These are phyloP conservation scores for Pichia cactophila DNA, from an alignment of 1,139 yeast species.

Conservation along the genomic window DNA sequence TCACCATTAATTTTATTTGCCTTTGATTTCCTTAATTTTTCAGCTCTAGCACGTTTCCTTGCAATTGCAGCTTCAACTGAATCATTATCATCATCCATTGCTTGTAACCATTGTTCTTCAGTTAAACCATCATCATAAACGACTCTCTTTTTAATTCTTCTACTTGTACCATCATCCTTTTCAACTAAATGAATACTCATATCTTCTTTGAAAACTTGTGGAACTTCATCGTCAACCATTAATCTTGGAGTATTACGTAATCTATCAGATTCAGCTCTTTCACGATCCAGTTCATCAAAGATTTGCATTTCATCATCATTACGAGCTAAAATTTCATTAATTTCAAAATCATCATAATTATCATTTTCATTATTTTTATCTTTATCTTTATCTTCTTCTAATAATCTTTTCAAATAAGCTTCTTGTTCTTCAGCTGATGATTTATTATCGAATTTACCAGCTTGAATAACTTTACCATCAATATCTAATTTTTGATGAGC, in stretches of 20 bases:
- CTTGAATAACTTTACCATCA: conserved; percentile 84
- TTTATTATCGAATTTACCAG: conserved; percentile 79
- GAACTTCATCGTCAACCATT: conserved; percentile 55
- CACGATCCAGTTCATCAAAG: conserved; percentile 53
- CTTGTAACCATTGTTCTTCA: conserved; percentile 75
- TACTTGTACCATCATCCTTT: conserved; percentile 42
- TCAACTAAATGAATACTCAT: conserved; percentile 50
- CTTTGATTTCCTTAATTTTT: conserved; percentile 18
- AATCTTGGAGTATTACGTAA: conserved; percentile 36
- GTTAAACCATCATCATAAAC: conserved; percentile 62
- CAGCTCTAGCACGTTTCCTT: conserved; percentile 24
- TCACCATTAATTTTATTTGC: conserved; percentile 5
- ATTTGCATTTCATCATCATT: conserved; percentile 48
- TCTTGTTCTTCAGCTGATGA: conserved; percentile 81
- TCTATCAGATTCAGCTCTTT: conserved; percentile 34
- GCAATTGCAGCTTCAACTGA: conserved; percentile 29
- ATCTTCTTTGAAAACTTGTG: conserved; percentile 60
- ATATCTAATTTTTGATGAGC: conserved; percentile 79
- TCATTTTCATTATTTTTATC: conserved; percentile 43
- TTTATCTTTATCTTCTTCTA: conserved; percentile 66
- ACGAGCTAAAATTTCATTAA: conserved; percentile 67
- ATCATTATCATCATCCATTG: conserved; percentile 59
- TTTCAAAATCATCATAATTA: conserved; percentile 62
- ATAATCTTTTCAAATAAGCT: conserved; percentile 58
- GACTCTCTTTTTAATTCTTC: conserved; percentile 56